Base-by-base conservation (phyloP, 1,284 basidiomycete genomes). In the Pseudozyma thailandica region DNA sequence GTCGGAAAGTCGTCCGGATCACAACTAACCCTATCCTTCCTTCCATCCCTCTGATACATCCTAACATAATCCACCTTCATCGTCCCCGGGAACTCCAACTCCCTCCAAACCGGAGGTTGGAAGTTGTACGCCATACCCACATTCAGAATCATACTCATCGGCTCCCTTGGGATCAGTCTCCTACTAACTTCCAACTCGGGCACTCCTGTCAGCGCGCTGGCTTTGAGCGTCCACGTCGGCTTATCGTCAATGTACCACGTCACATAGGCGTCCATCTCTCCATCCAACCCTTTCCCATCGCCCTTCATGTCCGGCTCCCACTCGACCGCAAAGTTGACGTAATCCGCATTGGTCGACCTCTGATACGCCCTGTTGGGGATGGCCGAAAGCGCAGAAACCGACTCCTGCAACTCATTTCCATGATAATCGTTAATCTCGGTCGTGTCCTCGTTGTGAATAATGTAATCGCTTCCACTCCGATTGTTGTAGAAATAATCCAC, bases 251-350 rank as follows among this genome's bases (percentile, higher is more conserved):
- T 70, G 49, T 72, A 79, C 61, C 74, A 81, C 3, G 71, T 75
- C 3, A 75, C 54, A n/a, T 56, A 56, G 15, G 58, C 55, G 3
- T 57, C 60, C 4, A 28, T 31, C 45, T 88, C 87, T 33, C 59
- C 59, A 28, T 62, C 37, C 26, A 51, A 10, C 6, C 81, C 81
- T 3, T 54, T 52, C 5, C 74, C 78, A 15, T 49, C 28, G 6
- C 60, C 57, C 16, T 74, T 57, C 54, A 55, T 74, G 43, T 79
- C 78, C 3, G 82, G 82, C 12, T 61, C 61, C 55, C 77, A 83
- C 55, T 83, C 81, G n/a, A 82, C 58, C 30, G 73, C 82, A 47
- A 77, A 74, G 44, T 54, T 72, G 27, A 64, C 58, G 28, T 60
- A 74, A 18, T 50, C 41, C 4, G 41, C 6, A 10, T 43, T 50